Evolutionary conservation across 257 asterid genomes (phyloP), one percentile per base, ranked within the genome.

Genomic region (Nicotiana tomentosiformis): DNA sequence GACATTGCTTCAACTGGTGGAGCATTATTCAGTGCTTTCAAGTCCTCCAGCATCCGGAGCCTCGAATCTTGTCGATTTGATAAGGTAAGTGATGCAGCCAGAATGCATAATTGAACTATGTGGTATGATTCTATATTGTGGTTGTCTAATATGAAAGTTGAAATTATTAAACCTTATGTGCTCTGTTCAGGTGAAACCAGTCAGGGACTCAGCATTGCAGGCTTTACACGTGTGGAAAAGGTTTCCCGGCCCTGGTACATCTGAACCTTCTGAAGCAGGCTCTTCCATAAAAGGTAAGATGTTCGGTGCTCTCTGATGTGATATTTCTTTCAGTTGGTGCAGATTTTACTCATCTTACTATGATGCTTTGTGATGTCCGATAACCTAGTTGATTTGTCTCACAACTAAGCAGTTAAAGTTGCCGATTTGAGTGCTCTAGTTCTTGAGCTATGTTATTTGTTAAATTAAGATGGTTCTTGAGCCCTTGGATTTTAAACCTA

Each of bases 11-110:
- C 98, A 68, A 88, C 88, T 79, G 92, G 94, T 77, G 96, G 93
- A 82, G 88, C 91, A 70, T 91, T 89, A 89, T 89, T 91, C 82
- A 86, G 89, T 77, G 85, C 97, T 74, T 93, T 91, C 87, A 96
- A 89, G 83, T 70, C 89, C 65, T 93, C 98, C 82, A 87, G 92
- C 84, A 87, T 92, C 81, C 89, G 92, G 62, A 85, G 90, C 86
- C 96, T 96, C n/a, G 99, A 94, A 89, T 88, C 98, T 49, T 96
- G 98, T 81, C 98, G 98, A 72, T 96, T 94, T 35, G 99, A 96
- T 87, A 96, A 96, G 99, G 98, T 94, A 74, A 49, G 85, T 30
- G 77, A 66, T 61, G 55, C 80, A 76, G 56, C 82, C 20, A 35
- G 60, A 60, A 80, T 82, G 61, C 85, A 62, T 51, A 74, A 77